Conservation (phyloP, 192 early-diverging fungal species). For the Glomus cerebriforme region DNA sequence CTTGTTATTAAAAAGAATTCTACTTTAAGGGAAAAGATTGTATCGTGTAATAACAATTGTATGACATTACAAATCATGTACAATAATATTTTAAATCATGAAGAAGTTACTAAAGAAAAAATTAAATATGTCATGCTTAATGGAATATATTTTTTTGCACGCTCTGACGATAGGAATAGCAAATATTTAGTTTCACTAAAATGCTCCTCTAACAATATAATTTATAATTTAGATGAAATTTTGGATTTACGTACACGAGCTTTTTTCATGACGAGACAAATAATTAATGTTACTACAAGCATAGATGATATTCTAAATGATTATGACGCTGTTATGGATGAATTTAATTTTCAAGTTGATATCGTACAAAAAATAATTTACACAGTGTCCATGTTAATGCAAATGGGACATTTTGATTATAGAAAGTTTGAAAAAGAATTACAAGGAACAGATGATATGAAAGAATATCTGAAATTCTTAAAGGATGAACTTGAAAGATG, state of each 20-base stretch:
- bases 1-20: not conserved
- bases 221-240: constrained; percentile 5
- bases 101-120: constrained; percentile 29
- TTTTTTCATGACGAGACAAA: constrained; percentile 15
- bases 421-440: constrained; percentile 6
- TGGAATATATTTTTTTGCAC: constrained; percentile 26
- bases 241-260: constrained; percentile 24
- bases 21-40: not conserved
- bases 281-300: not conserved
- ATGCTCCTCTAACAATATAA: no score
- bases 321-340: not conserved
- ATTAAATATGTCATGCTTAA: constrained; percentile 23
- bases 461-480: not conserved
- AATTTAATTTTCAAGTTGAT: constrained; percentile 32
- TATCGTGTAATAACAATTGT: not conserved
- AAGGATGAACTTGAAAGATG: constrained; percentile 21
- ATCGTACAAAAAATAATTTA: constrained; percentile 17
- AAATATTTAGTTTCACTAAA: no score
- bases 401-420: constrained; percentile 35
- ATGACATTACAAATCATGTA: constrained; percentile 31
- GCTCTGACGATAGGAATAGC: not conserved
- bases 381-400: constrained; percentile 17
- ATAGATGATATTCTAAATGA: not conserved
- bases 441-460: not conserved
- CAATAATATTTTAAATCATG: constrained; percentile 15